Evolutionary conservation across 1,284 basidiomycete species (phyloP), one percentile per base, ranked within the genome.

Genomic region (Ceratobasidium theobromae): DNA sequence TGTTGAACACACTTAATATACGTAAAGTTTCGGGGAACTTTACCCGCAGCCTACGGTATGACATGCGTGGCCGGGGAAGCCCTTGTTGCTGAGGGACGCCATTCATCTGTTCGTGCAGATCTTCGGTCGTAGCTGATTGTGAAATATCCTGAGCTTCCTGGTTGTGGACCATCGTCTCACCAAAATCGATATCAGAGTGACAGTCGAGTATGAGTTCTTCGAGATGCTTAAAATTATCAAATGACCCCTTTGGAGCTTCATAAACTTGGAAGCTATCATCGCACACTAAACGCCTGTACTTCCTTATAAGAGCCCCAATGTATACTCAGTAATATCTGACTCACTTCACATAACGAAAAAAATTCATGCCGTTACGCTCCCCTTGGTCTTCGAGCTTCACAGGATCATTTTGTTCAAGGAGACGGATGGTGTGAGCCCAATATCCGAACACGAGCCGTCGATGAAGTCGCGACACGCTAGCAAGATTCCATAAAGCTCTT

Each of bases 131-230:
- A 38, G 35, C 9, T 38, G 35, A 38, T 8, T 38, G 35, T 38
- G n/a, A n/a, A n/a, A n/a, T n/a, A n/a, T n/a, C n/a, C 35, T 38
- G 35, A 16, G 35, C 16, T 38, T 16, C 9, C 9, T 38, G 35
- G 35, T 32, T 30, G 27, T n/a, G 23, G 21, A 52, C 9, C 8
- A n/a, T 21, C 1, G 25, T n/a, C 28, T 32, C 5, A 8, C 30
- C 25, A 21, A 52, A 64, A 33, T 28, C 25, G n/a, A 64, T 53
- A 43, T 64, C 60, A 18, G 48, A 53, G 25, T 64, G 60, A 12
- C 60, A 48, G 21, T 52, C 48, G 3, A 64, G 12, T 3, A 32
- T 30, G 4, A 64, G 16, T n/a, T 64, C 49, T 18, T 52, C 38
- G 14, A 64, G 38, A 23, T 12, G 40, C 3, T 23, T 21, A 27